Evolutionary conservation across 2,329 filamentous ascomycete species (phyloP).

Genomic region (Trichoderma breve): DNA sequence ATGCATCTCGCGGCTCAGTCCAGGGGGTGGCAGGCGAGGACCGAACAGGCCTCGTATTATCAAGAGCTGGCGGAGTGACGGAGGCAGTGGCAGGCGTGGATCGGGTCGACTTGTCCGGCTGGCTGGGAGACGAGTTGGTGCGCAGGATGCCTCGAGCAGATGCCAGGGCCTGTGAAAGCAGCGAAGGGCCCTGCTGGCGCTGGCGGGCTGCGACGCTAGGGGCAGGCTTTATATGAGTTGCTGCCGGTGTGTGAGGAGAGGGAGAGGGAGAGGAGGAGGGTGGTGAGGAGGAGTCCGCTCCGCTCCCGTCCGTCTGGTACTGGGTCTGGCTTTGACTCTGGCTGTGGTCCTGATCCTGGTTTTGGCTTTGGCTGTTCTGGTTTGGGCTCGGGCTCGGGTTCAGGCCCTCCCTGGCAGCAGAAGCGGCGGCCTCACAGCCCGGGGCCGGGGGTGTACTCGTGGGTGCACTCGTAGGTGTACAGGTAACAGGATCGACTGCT

Average conservation of each 20-base stretch:
- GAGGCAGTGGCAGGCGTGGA: not conserved
- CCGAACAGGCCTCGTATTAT: not conserved
- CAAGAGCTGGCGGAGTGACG: not conserved
- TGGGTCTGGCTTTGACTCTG: not conserved
- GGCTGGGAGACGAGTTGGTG: slow-evolving; percentile 23
- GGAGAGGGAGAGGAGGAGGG: not conserved
- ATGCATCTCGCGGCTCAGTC: slow-evolving; percentile 34
- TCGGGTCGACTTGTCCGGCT: not conserved
- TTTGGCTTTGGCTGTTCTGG: not conserved
- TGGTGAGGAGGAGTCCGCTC: not conserved
- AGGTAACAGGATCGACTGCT: not conserved
- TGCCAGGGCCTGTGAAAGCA: slow-evolving; percentile 58
- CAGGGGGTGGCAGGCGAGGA: slow-evolving; percentile 4
- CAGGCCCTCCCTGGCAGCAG: not conserved
- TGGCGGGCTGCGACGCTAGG: slow-evolving; percentile 39
- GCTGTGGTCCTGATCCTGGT: not conserved
- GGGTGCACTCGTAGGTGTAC: not conserved
- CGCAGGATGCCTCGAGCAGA: slow-evolving; percentile 54
- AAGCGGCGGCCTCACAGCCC: not conserved
- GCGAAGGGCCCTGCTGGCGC: slow-evolving; percentile 51
- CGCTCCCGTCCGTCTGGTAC: slow-evolving; percentile 6
- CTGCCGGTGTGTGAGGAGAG: not conserved
- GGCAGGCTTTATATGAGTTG: slow-evolving; percentile 43
- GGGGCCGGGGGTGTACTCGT: slow-evolving; percentile 5
- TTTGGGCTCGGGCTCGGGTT: not conserved